Percentiles rank a stretch among this genome's conserved stretches.
Conservation (phyloP, 257 asterid genomes). For the Henckelia pumila region DNA sequence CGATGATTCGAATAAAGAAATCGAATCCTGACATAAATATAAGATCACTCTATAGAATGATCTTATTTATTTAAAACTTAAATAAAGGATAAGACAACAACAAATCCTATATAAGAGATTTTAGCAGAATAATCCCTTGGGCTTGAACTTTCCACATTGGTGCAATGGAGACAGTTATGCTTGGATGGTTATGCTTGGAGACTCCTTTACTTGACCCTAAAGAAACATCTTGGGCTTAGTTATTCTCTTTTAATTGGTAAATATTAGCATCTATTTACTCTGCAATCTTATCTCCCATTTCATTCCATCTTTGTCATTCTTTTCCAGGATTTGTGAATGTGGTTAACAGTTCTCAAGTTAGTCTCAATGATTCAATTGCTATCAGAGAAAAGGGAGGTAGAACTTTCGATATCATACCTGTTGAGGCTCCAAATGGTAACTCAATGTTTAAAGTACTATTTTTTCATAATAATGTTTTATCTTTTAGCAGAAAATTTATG, state of each 20-base stretch:
- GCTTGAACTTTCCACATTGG: no score
- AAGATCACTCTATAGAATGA: no score
- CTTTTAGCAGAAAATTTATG: background rate
- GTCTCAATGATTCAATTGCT: constrained; percentile 27
- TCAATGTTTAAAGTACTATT: constrained; percentile 5
- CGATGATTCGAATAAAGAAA: no score
- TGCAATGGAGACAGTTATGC: no score
- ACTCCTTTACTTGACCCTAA: constrained; percentile 6
- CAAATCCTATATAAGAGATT: no score
- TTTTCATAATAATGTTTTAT: background rate
- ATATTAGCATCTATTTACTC: constrained; percentile 18
- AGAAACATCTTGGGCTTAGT: background rate
- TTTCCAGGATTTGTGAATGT: constrained; percentile 36
- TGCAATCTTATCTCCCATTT: background rate
- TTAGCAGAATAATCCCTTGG: no score
- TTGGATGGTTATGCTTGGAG: background rate
- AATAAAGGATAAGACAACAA: no score
- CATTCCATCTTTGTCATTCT: constrained; percentile 9
- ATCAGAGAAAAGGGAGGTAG: constrained; percentile 21
- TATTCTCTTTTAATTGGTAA: constrained; percentile 19
- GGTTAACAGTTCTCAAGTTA: constrained; percentile 26
- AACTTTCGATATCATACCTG: constrained; percentile 28
- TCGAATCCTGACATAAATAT: no score
- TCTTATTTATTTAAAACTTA: no score
- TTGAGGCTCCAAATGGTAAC: constrained; percentile 38